Evolutionary conservation across 306 rosid genomes (phyloP).

Genomic region (Castanea mollissima): DNA sequence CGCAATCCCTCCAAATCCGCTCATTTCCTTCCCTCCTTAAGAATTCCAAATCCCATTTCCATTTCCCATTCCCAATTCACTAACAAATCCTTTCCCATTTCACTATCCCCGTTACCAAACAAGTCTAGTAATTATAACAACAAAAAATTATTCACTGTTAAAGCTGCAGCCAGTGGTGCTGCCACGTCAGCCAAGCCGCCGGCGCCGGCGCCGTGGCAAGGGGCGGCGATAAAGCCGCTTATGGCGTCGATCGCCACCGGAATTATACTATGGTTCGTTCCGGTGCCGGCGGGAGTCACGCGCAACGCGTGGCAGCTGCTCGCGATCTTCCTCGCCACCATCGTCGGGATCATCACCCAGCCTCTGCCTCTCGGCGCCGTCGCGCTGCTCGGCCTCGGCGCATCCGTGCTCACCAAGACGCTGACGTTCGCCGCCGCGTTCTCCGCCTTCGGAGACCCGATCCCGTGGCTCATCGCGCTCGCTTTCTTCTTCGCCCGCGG

Average conservation of each 20-base stretch:
- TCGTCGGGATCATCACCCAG: constrained; percentile 90
- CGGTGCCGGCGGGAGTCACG: constrained; percentile 77
- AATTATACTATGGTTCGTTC: constrained; percentile 73
- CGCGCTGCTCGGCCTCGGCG: constrained; percentile 80
- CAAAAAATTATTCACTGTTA: neutral
- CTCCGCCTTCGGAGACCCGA: constrained; percentile 94
- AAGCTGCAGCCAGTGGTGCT: constrained; percentile 33
- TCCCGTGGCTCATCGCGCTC: constrained; percentile 91
- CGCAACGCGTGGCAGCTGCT: constrained; percentile 84
- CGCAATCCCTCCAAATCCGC: constrained; percentile 17
- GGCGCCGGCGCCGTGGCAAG: constrained; percentile 62
- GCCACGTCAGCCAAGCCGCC: constrained; percentile 19
- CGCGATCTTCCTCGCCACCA: constrained; percentile 85
- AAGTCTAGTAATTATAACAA: neutral
- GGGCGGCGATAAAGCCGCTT: constrained; percentile 79
- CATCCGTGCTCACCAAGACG: constrained; percentile 85
- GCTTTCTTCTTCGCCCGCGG: constrained; percentile 98
- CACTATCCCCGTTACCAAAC: neutral
- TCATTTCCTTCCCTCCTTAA: constrained; percentile 2
- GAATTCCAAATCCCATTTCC: neutral
- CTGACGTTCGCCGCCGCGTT: constrained; percentile 82
- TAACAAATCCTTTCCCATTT: neutral
- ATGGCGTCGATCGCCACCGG: constrained; percentile 80
- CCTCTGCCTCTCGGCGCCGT: constrained; percentile 96
- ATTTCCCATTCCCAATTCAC: neutral